Evolutionary conservation across 2,329 filamentous ascomycete genomes (phyloP).

Genomic region (Fusarium fracticaudum): DNA sequence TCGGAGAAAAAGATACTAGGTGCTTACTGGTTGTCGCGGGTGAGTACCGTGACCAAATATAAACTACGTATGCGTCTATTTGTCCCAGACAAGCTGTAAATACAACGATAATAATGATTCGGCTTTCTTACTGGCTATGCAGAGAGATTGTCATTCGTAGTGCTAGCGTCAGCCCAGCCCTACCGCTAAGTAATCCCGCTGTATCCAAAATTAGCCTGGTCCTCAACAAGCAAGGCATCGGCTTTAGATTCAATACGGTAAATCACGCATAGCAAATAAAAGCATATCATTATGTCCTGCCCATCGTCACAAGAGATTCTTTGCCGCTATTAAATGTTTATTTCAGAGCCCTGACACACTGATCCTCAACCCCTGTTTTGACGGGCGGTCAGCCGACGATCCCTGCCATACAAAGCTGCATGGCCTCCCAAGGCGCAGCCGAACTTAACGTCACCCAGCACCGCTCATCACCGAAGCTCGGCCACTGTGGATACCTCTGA

Average conservation of each 20-base stretch:
- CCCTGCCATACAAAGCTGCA: neutral
- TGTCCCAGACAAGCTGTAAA: neutral
- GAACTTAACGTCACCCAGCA: neutral
- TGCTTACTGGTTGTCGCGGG: fast-evolving
- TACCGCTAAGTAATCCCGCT: neutral
- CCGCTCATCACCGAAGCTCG: neutral
- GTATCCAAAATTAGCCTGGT: neutral
- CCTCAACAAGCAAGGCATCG: too few species aligned
- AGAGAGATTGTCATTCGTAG: neutral
- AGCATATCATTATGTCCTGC: fast-evolving
- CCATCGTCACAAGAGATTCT: neutral
- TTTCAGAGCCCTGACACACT: neutral
- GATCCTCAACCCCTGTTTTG: neutral
- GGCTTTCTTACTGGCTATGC: neutral
- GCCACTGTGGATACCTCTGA: neutral
- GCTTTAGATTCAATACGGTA: neutral
- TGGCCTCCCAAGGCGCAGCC: neutral
- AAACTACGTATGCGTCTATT: too few species aligned
- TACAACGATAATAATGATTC: neutral
- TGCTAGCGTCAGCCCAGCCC: neutral
- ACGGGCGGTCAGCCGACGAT: neutral
- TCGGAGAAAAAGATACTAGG: neutral
- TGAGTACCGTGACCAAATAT: neutral
- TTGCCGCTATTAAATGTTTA: neutral
- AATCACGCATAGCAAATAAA: too few species aligned